A percentile compares a stretch with the other conserved stretches of the same genome.
These are phyloP conservation scores for Ceratopteris richardii DNA, from an alignment of 75 land plant genomes.

Conservation along the genomic window DNA sequence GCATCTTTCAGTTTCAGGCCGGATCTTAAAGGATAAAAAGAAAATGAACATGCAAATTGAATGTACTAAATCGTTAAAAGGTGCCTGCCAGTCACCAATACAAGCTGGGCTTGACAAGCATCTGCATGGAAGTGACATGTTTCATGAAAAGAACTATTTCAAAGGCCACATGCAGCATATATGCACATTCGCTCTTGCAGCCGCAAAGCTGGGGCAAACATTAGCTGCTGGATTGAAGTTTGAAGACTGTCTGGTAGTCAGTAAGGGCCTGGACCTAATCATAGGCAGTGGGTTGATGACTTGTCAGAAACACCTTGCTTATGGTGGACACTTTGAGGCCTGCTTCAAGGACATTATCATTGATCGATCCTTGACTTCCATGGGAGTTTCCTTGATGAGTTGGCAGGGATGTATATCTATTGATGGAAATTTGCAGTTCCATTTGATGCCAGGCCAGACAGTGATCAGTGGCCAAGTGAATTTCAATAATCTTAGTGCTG, in stretches of 20 bases:
- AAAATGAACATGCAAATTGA: slow-evolving; percentile 80
- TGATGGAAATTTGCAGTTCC: slow-evolving; percentile 72
- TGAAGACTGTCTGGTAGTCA: slow-evolving; percentile 67
- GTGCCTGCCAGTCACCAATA: slow-evolving; percentile 63
- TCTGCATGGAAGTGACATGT: slow-evolving; percentile 58
- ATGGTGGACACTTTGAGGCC: slow-evolving; percentile 92
- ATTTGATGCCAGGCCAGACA: slow-evolving; percentile 60
- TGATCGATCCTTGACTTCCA: slow-evolving; percentile 59
- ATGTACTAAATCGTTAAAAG: slow-evolving; percentile 70
- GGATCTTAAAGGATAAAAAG: slow-evolving; percentile 88
- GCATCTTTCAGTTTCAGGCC: slow-evolving; percentile 59
- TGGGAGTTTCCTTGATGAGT: slow-evolving; percentile 70
- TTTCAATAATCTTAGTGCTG: slow-evolving; percentile 73
- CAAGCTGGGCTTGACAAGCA: slow-evolving; percentile 82
- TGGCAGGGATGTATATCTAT: slow-evolving; percentile 84
- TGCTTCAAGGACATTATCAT: slow-evolving; percentile 63
- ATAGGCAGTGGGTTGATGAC: slow-evolving; percentile 70
- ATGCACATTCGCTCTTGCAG: slow-evolving; percentile 57
- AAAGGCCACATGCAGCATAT: slow-evolving; percentile 63
- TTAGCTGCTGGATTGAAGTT: slow-evolving; percentile 73
- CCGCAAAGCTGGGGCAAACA: slow-evolving; percentile 69
- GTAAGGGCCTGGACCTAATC: slow-evolving; percentile 58
- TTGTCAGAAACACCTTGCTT: slow-evolving; percentile 63
- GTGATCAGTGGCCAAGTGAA: slow-evolving; percentile 61
- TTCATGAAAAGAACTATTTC: slow-evolving; percentile 74